Evolutionary conservation across 2,329 filamentous ascomycete species (phyloP), one percentile per base, ranked within the genome.

Genomic region (Colletotrichum ledebouriae): DNA sequence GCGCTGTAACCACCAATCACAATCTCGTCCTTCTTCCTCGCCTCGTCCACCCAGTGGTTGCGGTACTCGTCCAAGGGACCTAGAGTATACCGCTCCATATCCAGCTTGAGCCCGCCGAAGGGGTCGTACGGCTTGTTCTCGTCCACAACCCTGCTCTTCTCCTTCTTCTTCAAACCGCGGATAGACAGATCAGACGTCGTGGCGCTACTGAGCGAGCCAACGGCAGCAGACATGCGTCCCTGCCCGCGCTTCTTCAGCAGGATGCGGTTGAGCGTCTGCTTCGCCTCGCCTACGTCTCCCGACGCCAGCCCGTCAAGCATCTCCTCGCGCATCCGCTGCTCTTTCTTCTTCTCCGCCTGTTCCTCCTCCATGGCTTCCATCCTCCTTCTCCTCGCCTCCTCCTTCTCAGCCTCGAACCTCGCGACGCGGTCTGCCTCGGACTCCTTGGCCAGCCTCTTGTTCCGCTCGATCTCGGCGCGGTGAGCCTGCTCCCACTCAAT

Each of bases 81-180:
- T 33, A 97, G 75, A 10, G 86, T 83, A 75, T 93, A 95, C 73
- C 94, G 91, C 73, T 91, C 85, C 22, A 89, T 88, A 25, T 84
- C 84, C 59, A 94, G 87, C 53, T 87, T 81, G 70, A 94, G 81
- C 1, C 94, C 96, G 44, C 89, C 94, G 76, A 96, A 97, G 0
- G 95, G 92, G 81, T 98, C 94, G 80, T 97, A 98, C 0, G 93
- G 90, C 66, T 90, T 89, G 73, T 94, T 89, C 6, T 87, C 87
- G 41, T 87, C 86, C 1, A 87, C 86, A 2, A 56, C 46, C 64
- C 70, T 56, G 72, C 76, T 13, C 76, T 75, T n/a, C 29, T 29
- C 6, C 77, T 84, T 85, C 74, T 86, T 90, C 79, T 92, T 94
- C 66, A 98, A 85, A 2, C 95, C 95, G 73, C 93, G 92, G 79